Evolutionary conservation across 2,329 filamentous ascomycete species (phyloP), one percentile per base, ranked within the genome.

Genomic region (Lomentospora prolificans): DNA sequence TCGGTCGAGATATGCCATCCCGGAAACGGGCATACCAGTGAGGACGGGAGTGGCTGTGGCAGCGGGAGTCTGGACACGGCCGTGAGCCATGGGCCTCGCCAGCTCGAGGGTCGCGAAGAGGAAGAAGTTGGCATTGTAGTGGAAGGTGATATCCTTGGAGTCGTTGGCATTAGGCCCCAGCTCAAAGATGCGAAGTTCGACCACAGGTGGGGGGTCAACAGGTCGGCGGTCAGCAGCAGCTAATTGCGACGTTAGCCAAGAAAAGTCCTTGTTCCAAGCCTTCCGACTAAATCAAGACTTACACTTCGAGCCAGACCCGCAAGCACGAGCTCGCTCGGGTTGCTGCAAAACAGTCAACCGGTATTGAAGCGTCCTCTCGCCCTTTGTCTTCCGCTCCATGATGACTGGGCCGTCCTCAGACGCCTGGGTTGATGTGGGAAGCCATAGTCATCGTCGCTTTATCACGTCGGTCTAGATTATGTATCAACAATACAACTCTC

Each of bases 81-180:
- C 88, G 58, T 90, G 86, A 17, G 90, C 90, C 58, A 96, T 87
- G 28, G 84, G 82, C 36, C 91, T 87, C 27, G 90, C 87, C 63
- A 89, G 85, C 66, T 96, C 90, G 58, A 99, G 78, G 4, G 90
- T 96, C 53, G 91, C 89, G 65, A 90, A 97, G 41, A 97, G 84
- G 73, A 99, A 97, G 80, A 97, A 97, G 72, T 95, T 96, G 66
- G 91, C 91, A 66, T 95, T 92, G 75, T 96, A 95, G 58, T 84
- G 81, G 65, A 95, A 95, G 2, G 94, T 97, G 64, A 90, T 82
- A 59, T 90, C 87, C 66, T 78, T 78, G 56, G 80, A 79, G 53
- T 76, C 72, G 51, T 81, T 77, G 24, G 84, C 76, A 25, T 84
- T 74, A 31, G 76, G 71, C 33, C 86, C 88, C 19, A 60, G 50